Conservation (phyloP, 78 protist genomes). For the Mastigamoeba balamuthi region DNA sequence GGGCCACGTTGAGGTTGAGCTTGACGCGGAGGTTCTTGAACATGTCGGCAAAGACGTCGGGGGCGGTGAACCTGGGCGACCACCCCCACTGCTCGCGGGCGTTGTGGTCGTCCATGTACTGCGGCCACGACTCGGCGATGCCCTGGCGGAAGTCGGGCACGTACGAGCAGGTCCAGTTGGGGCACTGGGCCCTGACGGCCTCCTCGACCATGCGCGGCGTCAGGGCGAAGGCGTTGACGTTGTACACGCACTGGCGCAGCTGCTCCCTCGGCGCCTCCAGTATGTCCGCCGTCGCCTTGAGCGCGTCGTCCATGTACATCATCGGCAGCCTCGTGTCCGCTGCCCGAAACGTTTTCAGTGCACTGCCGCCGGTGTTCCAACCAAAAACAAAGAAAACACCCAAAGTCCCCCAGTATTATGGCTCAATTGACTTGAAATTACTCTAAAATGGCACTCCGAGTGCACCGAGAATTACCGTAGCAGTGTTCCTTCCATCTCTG, state of each 20-base stretch:
- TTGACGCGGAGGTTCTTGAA: too few species aligned
- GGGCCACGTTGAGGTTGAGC: too few species aligned
- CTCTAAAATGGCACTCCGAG: too few species aligned
- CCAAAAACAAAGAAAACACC: too few species aligned
- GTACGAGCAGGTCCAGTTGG: not conserved
- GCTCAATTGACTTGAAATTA: too few species aligned
- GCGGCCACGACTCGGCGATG: conserved; percentile 73
- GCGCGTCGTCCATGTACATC: conserved; percentile 72
- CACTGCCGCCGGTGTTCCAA: too few species aligned
- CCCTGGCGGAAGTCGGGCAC: conserved; percentile 30
- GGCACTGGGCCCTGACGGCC: not conserved
- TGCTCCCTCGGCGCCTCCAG: conserved; percentile 15
- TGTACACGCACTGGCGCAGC: conserved; percentile 49
- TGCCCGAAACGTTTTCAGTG: not conserved
- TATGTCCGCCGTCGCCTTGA: conserved; percentile 44
- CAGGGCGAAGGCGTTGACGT: conserved; percentile 29
- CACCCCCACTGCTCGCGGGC: conserved; percentile 18
- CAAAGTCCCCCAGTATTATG: too few species aligned
- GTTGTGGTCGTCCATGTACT: conserved; percentile 30
- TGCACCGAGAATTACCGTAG: too few species aligned
- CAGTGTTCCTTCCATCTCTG: too few species aligned
- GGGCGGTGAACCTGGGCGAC: not conserved
- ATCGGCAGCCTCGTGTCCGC: conserved; percentile 45
- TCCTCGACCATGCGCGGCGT: not conserved
- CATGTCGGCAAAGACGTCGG: not conserved